Evolutionary conservation across 2,329 filamentous ascomycete genomes (phyloP), one percentile per base, ranked within the genome.

Genomic region (Ambrosiella cleistominuta): DNA sequence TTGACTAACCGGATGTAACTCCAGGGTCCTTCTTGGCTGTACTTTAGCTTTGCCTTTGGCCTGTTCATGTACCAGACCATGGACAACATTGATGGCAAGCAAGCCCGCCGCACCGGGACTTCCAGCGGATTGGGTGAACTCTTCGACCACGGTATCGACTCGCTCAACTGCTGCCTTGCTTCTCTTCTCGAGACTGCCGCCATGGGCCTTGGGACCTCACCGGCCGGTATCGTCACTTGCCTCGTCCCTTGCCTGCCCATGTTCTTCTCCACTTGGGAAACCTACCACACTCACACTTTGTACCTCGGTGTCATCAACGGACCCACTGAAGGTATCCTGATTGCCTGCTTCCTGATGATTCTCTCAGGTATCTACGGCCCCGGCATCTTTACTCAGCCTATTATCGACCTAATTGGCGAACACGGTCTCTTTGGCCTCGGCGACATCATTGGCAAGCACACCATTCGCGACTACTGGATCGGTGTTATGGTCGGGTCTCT

Each of bases 231-330:
- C 59, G 94, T 95, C 68, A 97, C 93, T 0, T 89, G 90, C 1
- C 75, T 98, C 49, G 82, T 91, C 61, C 93, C 93, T 1, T 94
- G 89, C 65, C 74, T 98, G 50, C 88, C 93, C 61, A 98, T 98
- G 93, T 98, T 95, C 76, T 96, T 98, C 73, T 96, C 91, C 2
- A 98, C 93, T 1, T 98, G 93, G 93, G 93, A 98, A 72, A 98
- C 93, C 0, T 98, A 96, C 70, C 93, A 98, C 71, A 96, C 93
- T 4, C 93, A 98, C 70, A 97, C 93, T 0, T 75, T 98, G 5
- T 98, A 95, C 70, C 81, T 98, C 11, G 93, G 93, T 58, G 88
- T 91, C 68, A 86, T 98, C 79, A 98, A 98, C 69, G 93, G 93
- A 0, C 93, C 93, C 1, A 98, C 93, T 39, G 93, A 98, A 74